A percentile compares a stretch with the other conserved stretches of the same genome.
Evolutionary conservation across 2,329 filamentous ascomycete genomes (phyloP).

Genomic region (Penicillium sp.): DNA sequence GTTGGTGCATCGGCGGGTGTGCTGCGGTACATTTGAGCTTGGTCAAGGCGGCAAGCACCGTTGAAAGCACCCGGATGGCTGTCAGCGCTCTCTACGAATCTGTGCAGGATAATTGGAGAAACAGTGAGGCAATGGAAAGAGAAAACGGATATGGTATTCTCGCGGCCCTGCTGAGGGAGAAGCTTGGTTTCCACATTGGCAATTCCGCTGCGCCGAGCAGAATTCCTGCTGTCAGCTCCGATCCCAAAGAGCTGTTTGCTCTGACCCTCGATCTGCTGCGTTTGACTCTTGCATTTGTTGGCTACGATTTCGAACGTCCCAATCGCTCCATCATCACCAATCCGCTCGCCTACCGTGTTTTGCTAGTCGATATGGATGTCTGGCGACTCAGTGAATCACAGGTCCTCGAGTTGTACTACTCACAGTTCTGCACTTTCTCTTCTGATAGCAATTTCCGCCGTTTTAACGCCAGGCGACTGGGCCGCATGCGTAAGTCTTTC

Average conservation of each 20-base stretch:
- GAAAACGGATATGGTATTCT: conserved; percentile 92
- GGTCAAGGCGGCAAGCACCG: conserved; percentile 71
- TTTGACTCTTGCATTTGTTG: conserved; percentile 80
- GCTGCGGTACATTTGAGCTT: conserved; percentile 81
- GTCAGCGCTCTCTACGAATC: conserved; percentile 83
- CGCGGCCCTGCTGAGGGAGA: conserved; percentile 78
- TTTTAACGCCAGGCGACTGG: conserved; percentile 85
- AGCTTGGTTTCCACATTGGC: conserved; percentile 54
- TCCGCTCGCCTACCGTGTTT: conserved; percentile 85
- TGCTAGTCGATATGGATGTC: conserved; percentile 89
- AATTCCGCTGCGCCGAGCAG: conserved; percentile 45
- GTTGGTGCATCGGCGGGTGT: conserved; percentile 92
- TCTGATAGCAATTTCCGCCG: conserved; percentile 87
- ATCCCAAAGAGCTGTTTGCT: conserved; percentile 50
- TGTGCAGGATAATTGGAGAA: conserved; percentile 90
- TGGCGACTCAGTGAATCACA: conserved; percentile 79
- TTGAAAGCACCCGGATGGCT: conserved; percentile 71
- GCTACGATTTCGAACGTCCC: conserved; percentile 77
- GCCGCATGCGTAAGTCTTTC: conserved; percentile 76
- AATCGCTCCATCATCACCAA: conserved; percentile 93
- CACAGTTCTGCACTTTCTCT: conserved; percentile 85
- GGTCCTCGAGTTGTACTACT: conserved; percentile 87
- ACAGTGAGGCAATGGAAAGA: conserved; percentile 96
- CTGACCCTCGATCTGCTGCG: conserved; percentile 66
- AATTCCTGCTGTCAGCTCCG: conserved; percentile 37